Evolutionary conservation across 345 rosid species (phyloP), one percentile per base, ranked within the genome.

Genomic region (Dipteronia sinensis): DNA sequence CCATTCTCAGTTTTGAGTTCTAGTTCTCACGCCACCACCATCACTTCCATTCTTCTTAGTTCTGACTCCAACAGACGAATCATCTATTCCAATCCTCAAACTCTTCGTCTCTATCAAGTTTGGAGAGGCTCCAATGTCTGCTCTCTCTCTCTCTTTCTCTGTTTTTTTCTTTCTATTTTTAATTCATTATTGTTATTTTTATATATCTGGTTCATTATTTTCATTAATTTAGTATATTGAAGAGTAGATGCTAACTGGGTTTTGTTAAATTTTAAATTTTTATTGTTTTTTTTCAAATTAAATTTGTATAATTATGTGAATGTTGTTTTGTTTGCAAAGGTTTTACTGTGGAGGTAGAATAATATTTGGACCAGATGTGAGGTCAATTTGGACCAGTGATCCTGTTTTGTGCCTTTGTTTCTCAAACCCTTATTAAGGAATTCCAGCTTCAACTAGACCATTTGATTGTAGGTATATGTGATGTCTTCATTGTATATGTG

Each of bases 331-430:
- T 20, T 74, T 89, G 90, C 89, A 93, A 97, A 86, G 85, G 85
- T 91, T 95, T 81, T 92, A 85, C 83, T 70, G 85, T 59, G 91
- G 92, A 71, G 99, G 99, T 70, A 92, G 94, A 84, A 74, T 95
- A 74, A 67, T 92, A 29, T 95, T 93, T 56, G 97, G 99, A 27
- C 97, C 97, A 17, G 98, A 95, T 84, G 89, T 78, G 59, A 89
- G 95, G 84, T 92, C 99, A 7, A 84, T 95, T 72, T 66, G n/a
- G n/a, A n/a, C 99, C 98, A 46, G 95, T 89, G 5, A 76, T 85
- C 74, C 77, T 91, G 61, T 95, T 95, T 83, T 92, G 95, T 76
- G 83, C 82, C 79, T 90, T 92, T 51, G 93, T 93, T 49, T 87
- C 91, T 69, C 84, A 71, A 64, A 78, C 85, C 67, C 86, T 95